A percentile compares a stretch with the other conserved stretches of the same genome.
Conservation (phyloP, 2,329 filamentous ascomycete species). For the Fusarium verrucosum region DNA sequence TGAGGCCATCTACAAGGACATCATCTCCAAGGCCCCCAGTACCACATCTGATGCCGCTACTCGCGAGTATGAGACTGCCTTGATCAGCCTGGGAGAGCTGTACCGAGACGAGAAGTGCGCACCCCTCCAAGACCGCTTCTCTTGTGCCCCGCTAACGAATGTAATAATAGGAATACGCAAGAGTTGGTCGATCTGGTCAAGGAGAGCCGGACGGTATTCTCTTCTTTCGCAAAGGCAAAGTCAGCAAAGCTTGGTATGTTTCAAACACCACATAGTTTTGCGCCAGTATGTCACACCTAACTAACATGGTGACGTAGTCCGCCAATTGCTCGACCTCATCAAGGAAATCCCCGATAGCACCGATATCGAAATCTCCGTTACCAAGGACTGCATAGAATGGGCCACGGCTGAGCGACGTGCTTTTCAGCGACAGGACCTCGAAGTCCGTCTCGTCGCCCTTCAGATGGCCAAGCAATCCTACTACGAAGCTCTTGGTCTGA, state of each 20-base stretch:
- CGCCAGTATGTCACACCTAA: constrained; percentile 2
- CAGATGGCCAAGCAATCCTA: constrained; percentile 98
- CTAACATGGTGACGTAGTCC: constrained; percentile 67
- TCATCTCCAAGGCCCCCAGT: constrained; percentile 85
- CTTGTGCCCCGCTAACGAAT: constrained; percentile 22
- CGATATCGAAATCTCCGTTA: constrained; percentile 93
- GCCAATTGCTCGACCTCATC: constrained; percentile 96
- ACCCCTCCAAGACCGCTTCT: neutral
- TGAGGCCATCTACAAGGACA: constrained; percentile 87
- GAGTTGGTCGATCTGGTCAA: constrained; percentile 91
- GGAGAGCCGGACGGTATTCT: constrained; percentile 88
- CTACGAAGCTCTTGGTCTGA: constrained; percentile 95
- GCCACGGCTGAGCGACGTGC: constrained; percentile 92
- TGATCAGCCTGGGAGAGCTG: constrained; percentile 89
- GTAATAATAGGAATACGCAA: constrained; percentile 73
- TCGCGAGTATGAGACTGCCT: constrained; percentile 88
- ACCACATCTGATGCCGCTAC: constrained; percentile 84
- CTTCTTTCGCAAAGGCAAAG: constrained; percentile 98
- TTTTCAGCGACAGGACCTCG: constrained; percentile 97
- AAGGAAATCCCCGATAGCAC: constrained; percentile 91
- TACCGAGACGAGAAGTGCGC: constrained; percentile 88
- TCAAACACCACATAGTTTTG: neutral
- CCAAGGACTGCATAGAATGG: constrained; percentile 99
- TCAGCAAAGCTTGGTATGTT: constrained; percentile 92
- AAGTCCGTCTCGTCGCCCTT: constrained; percentile 91